Evolutionary conservation across 148 eudicot genomes (phyloP).

Genomic region (Fagopyrum esculentum): DNA sequence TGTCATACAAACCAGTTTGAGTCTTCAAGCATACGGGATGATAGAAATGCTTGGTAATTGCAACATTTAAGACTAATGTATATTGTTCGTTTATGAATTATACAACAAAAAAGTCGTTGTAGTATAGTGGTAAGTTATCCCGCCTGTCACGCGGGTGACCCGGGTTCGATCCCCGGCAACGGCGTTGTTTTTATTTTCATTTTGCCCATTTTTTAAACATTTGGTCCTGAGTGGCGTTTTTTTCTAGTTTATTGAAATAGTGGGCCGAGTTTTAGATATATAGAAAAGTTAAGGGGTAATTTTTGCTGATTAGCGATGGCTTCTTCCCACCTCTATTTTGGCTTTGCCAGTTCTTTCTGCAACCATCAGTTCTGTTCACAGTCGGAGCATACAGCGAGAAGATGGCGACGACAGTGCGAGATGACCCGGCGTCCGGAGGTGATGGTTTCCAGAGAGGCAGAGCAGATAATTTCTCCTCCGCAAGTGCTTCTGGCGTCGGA

Average conservation of each 20-base stretch:
- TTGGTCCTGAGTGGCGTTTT: background rate
- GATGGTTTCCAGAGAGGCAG: slow-evolving; percentile 8
- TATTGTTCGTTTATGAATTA: no score
- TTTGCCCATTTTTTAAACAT: background rate
- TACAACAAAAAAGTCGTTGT: slow-evolving; percentile 65
- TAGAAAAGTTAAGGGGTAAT: background rate
- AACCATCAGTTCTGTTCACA: slow-evolving; percentile 8
- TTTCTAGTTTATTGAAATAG: no score
- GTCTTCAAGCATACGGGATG: no score
- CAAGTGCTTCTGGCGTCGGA: background rate
- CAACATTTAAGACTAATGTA: no score
- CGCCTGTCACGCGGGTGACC: slow-evolving; percentile 99
- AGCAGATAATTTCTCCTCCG: slow-evolving; percentile 7
- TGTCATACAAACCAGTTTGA: no score
- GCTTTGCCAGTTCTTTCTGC: background rate
- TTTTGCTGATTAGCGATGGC: background rate
- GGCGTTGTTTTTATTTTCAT: slow-evolving; percentile 30
- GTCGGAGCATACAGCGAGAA: background rate
- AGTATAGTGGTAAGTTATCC: slow-evolving; percentile 99
- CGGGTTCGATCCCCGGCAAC: slow-evolving; percentile 99
- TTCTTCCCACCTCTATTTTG: background rate
- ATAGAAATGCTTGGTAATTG: no score
- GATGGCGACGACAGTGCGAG: slow-evolving; percentile 10
- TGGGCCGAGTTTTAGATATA: no score
- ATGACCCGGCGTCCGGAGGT: background rate